Percentiles rank a stretch among this genome's conserved stretches.
Evolutionary conservation across 2,329 filamentous ascomycete species (phyloP).

Genomic region (Fusarium virguliforme): DNA sequence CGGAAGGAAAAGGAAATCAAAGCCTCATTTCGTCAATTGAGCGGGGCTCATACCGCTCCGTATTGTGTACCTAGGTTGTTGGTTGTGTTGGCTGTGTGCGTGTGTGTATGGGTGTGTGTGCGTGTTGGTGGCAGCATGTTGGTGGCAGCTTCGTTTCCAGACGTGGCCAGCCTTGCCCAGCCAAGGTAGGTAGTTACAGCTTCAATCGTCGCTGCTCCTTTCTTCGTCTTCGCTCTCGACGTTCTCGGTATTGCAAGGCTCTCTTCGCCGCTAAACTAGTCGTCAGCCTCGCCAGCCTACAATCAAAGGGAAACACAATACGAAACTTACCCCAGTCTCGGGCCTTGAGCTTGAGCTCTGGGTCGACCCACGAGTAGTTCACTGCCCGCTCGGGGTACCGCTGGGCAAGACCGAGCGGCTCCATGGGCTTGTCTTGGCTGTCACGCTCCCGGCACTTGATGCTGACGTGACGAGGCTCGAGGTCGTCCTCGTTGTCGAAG

Average conservation of each 20-base stretch:
- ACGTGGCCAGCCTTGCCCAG: slow-evolving; percentile 5
- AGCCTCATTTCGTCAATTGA: slow-evolving; percentile 30
- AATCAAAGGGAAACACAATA: background rate
- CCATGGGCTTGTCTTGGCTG: slow-evolving; percentile 56
- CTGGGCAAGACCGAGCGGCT: slow-evolving; percentile 58
- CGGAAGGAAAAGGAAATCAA: slow-evolving; percentile 4
- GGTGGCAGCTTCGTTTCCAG: slow-evolving; percentile 23
- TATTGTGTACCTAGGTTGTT: slow-evolving; percentile 4
- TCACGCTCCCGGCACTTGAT: slow-evolving; percentile 61
- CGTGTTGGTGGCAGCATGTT: slow-evolving; percentile 10
- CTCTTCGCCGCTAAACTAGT: slow-evolving; percentile 54
- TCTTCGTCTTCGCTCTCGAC: slow-evolving; percentile 57
- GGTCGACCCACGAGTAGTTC: slow-evolving; percentile 63
- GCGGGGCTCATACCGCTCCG: slow-evolving; percentile 28
- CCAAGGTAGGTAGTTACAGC: slow-evolving; percentile 44
- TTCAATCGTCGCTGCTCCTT: slow-evolving; percentile 59
- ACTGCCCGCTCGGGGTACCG: slow-evolving; percentile 66
- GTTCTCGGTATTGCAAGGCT: slow-evolving; percentile 56
- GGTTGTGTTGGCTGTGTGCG: slow-evolving; percentile 10
- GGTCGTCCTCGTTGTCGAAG: slow-evolving; percentile 59
- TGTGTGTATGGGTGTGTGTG: slow-evolving; percentile 6
- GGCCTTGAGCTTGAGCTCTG: slow-evolving; percentile 58
- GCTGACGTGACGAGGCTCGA: slow-evolving; percentile 57
- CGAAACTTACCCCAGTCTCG: slow-evolving; percentile 60
- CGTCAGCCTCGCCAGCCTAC: slow-evolving; percentile 38